phyloP scores from a whole-genome alignment of 805 yeast species.

The Cyberlindnera sargentensis region DNA sequence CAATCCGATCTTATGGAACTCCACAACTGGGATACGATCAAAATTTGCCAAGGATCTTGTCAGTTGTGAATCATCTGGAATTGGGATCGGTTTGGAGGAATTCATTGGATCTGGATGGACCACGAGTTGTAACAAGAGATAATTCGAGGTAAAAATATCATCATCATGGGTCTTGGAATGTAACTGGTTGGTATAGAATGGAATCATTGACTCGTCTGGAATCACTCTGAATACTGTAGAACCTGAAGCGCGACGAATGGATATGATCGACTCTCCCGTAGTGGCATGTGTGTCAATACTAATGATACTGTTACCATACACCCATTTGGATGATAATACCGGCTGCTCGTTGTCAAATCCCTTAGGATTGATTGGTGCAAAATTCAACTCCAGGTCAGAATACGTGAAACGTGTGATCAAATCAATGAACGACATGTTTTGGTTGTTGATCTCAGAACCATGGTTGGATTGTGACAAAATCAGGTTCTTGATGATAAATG shows the following conservation, averaged over 20 bases:
- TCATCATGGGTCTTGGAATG: constrained; percentile 17
- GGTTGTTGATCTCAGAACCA: constrained; percentile 30
- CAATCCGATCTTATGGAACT: constrained; percentile 73
- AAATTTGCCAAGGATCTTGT: constrained; percentile 51
- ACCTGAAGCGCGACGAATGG: constrained; percentile 64
- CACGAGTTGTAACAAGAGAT: constrained; percentile 44
- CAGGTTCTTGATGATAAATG: constrained; percentile 56
- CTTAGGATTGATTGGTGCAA: constrained; percentile 22
- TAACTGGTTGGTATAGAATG: constrained; percentile 22
- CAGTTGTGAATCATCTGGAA: constrained; percentile 40
- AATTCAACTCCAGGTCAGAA: constrained; percentile 51
- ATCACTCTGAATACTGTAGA: constrained; percentile 39
- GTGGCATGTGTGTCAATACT: constrained; percentile 46
- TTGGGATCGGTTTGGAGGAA: constrained; percentile 38
- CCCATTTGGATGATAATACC: constrained; percentile 42
- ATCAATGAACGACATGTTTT: constrained; percentile 59
- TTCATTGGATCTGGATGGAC: constrained; percentile 32
- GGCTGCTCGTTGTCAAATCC: constrained; percentile 22
- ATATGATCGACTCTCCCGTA: constrained; percentile 45
- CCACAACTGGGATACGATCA: constrained; percentile 73
- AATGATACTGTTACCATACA: constrained; percentile 49
- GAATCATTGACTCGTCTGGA: constrained; percentile 33
- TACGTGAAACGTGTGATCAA: constrained; percentile 60
- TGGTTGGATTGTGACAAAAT: constrained; percentile 33
- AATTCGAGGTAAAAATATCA: constrained; percentile 35